These are phyloP conservation scores for Oryza meridionalis DNA, from an alignment of 176 grass and related monocot species.

Conservation along the genomic window DNA sequence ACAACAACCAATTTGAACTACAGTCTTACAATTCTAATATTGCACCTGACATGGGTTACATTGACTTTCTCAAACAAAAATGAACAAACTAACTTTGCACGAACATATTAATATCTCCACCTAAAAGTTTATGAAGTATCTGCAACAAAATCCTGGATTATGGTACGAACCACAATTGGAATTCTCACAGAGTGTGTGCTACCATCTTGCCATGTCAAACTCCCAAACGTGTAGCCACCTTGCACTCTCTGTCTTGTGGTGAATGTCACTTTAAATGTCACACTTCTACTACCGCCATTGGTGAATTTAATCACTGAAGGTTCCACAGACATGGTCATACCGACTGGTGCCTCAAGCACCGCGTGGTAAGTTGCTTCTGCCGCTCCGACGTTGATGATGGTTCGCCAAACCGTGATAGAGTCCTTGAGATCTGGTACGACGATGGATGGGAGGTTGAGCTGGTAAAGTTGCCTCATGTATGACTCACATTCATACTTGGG, in stretches of 20 bases:
- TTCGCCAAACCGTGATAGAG: neutral
- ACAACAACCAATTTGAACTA: too few species aligned
- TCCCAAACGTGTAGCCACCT: conserved; percentile 50
- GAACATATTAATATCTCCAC: neutral
- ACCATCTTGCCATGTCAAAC: conserved; percentile 41
- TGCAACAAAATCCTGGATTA: conserved; percentile 41
- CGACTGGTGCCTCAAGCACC: neutral
- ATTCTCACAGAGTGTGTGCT: conserved; percentile 18
- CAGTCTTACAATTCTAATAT: too few species aligned
- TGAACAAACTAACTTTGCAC: neutral
- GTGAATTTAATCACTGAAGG: neutral
- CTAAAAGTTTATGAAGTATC: conserved; percentile 9
- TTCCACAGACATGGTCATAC: neutral
- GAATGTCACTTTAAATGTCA: conserved; percentile 12
- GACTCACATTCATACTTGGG: neutral
- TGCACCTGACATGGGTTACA: too few species aligned
- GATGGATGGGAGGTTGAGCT: conserved; percentile 35
- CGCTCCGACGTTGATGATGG: conserved; percentile 31
- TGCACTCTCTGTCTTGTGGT: conserved; percentile 4
- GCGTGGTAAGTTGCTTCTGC: neutral
- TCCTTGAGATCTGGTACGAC: conserved; percentile 20
- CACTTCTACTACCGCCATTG: neutral
- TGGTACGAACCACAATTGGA: conserved; percentile 1
- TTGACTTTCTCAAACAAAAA: too few species aligned
- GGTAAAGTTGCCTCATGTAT: neutral